Conservation (phyloP, 2,329 filamentous ascomycete species). For the Fusarium concolor region DNA sequence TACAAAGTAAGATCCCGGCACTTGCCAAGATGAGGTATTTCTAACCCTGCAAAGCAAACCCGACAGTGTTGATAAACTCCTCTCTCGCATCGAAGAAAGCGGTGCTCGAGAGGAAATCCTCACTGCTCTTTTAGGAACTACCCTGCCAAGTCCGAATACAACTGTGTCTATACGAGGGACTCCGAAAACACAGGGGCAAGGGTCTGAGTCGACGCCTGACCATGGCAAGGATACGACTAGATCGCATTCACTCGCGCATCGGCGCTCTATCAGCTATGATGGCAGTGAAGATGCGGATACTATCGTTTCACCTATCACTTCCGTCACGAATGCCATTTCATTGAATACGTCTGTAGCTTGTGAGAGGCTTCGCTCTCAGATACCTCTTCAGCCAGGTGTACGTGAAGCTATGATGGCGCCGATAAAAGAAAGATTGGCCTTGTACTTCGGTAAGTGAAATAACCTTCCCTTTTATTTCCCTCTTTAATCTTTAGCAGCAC, state of each 20-base stretch:
- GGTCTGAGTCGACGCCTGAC: neutral
- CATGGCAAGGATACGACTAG: neutral
- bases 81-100: conserved; percentile 21
- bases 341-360: conserved; percentile 7
- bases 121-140: neutral
- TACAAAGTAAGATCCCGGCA: neutral
- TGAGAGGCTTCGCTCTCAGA: conserved; percentile 15
- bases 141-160: conserved; percentile 17
- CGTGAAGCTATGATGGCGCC: conserved; percentile 22
- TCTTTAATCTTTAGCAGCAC: neutral
- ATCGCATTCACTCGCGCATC: neutral
- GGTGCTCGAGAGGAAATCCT: conserved; percentile 12
- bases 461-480: accelerated
- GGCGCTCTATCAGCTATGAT: neutral
- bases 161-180: conserved; percentile 9
- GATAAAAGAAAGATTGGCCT: conserved; percentile 14
- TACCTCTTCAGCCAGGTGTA: conserved; percentile 15
- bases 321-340: conserved; percentile 11
- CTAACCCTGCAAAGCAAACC: conserved; percentile 6
- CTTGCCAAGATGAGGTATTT: accelerated
- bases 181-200: neutral
- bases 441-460: conserved; percentile 5
- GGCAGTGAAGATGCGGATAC: neutral
- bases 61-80: conserved; percentile 11
- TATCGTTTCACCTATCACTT: neutral